Base-by-base conservation (phyloP, 495 filamentous ascomycete species). In the Penicillium pancosmium region DNA sequence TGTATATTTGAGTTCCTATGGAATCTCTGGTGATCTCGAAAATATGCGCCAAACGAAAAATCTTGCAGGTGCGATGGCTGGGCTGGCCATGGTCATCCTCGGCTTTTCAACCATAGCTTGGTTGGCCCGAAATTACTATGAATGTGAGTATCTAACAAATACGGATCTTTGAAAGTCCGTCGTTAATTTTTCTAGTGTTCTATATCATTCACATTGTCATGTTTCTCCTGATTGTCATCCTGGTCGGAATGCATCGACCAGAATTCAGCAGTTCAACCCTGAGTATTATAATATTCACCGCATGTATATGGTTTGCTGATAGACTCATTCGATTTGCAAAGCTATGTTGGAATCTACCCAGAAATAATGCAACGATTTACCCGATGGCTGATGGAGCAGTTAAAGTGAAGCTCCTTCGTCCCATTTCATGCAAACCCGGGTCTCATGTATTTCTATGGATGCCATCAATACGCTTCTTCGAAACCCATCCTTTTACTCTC, bases 401-500 rank as follows among this genome's bases (percentile, higher is more conserved):
- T 12, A 75, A 82, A 53, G 73, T 87, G 21, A 75, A 82, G 4
- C 68, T 87, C 38, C 74, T 79, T 58, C 82, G 80, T 47, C 65
- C 69, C 0, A 52, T 72, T 10, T 64, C 72, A 13, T 79, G 80
- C 3, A 66, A 65, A 18, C 80, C 84, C 12, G 84, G 83, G 7
- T 84, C 84, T 52, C 85, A 88, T 61, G 82, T 81, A 55, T 88
- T 85, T 55, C 61, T 87, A 36, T 86, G 80, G 79, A 78, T 87
- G 9, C 85, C 83, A 0, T 72, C 74, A n/a, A 79, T 87, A 33
- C 78, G 82, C 35, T 61, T 70, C 15, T 71, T 84, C 25, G 81
- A 87, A 62, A 83, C 82, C 3, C 85, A 88, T 64, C 85, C 84
- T 0, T 87, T 88, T 54, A 87, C 84, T n/a, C 80, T 86, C 55